phyloP scores from a whole-genome alignment of 768 basidiomycete genomes.

The Clathrus columnatus region DNA sequence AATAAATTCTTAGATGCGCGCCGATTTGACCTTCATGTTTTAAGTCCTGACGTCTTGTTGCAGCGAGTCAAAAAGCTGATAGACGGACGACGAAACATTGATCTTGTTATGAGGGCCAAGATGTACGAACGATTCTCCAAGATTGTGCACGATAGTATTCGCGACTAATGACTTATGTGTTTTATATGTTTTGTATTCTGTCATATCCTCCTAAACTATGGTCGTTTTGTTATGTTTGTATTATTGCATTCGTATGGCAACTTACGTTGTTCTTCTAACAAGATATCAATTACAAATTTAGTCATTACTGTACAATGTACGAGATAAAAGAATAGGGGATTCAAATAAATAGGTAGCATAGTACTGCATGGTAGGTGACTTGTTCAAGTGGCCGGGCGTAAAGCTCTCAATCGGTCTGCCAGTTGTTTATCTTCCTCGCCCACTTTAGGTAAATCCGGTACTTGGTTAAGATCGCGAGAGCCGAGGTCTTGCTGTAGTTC shows the following conservation, averaged over 20 bases:
- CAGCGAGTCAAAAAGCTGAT: slow-evolving; percentile 8
- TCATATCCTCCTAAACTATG: too few relatives aligned
- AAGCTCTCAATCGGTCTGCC: slow-evolving; percentile 79
- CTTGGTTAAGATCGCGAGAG: slow-evolving; percentile 44
- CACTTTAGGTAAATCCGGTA: slow-evolving; percentile 47
- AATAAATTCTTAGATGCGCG: slow-evolving; percentile 2
- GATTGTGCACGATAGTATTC: slow-evolving; percentile 2
- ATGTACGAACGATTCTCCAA: slow-evolving; percentile 6
- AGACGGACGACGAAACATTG: slow-evolving; percentile 2
- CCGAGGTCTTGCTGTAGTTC: slow-evolving; percentile 89
- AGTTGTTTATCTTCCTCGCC: slow-evolving; percentile 75
- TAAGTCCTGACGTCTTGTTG: slow-evolving; percentile 6
- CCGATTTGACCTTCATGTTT: slow-evolving; percentile 3
- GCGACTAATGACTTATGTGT: background rate
- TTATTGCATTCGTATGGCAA: too few relatives aligned
- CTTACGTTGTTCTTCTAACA: too few relatives aligned
- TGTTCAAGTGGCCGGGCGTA: slow-evolving; percentile 62
- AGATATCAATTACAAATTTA: too few relatives aligned
- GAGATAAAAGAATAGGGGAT: too few relatives aligned
- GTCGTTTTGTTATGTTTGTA: too few relatives aligned
- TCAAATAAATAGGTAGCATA: slow-evolving; percentile 2
- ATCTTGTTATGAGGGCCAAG: background rate
- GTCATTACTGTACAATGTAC: too few relatives aligned
- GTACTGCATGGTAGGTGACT: background rate
- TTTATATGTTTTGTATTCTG: too few relatives aligned